Evolutionary conservation across 2,329 filamentous ascomycete species (phyloP), one percentile per base, ranked within the genome.

Genomic region (Peltaster fructicola): DNA sequence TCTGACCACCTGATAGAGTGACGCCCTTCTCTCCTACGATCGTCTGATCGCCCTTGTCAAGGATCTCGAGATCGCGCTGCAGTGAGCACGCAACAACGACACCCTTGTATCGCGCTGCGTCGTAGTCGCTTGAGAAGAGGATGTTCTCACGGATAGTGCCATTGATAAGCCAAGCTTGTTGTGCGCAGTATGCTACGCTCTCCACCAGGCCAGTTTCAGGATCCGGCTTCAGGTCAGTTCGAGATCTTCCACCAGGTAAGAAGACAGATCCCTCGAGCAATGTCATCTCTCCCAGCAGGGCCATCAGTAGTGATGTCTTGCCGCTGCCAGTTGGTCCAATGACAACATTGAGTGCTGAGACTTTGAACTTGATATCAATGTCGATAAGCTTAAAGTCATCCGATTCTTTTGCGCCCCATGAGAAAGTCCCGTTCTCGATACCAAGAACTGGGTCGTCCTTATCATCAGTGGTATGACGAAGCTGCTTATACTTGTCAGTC

Each of bases 1-100:
- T 95, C 53, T 98, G 88, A 5, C 88, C 88, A 35, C 88, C 88
- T 5, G 88, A 98, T 8, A 98, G 67, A 9, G 85, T 85, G 33
- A 98, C 92, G 16, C 88, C 88, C 53, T 95, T 98, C 48, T 98
- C 88, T 25, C 88, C 88, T 15, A 98, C 88, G 12, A 93, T 57
- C 0, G 88, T 95, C 50, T 90, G 71, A 46, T 98, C 88, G 19
- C 88, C 88, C 31, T 74, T 72, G 48, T 93, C 84, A 2, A 98
- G 67, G 20, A 95, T 92, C 35, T 91, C 71, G 8, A 98, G 62
- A 47, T 98, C 88, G 26, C 80, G 75, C 47, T 92, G 77, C 27
- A 98, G 57, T 3, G 82, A 85, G 51, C 88, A 98, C 17, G 85
- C 84, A 19, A 81, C 67, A 34, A 98, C 73, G 17, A 98, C 88